phyloP scores from a whole-genome alignment of 331 rosid species.

The Prunus yedoensis region DNA sequence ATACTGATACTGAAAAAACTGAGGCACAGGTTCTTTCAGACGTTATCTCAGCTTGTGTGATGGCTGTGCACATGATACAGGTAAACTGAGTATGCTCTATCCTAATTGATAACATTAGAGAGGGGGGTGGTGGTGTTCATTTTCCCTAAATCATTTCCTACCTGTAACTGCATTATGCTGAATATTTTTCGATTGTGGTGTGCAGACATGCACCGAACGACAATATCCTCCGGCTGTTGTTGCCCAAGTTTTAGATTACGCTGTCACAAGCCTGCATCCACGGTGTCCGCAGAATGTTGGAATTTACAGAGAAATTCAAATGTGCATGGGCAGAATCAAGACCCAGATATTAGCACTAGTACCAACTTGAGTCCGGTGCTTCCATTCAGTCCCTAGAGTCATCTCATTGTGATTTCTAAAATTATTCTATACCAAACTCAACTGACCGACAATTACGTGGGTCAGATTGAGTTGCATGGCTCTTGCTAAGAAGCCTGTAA shows the following conservation, averaged over 20 bases:
- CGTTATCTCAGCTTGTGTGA: slow-evolving; percentile 68
- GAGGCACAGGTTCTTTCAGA: slow-evolving; percentile 62
- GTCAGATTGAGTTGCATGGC: slow-evolving; percentile 5
- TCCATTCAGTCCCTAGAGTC: not conserved
- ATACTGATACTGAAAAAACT: slow-evolving; percentile 38
- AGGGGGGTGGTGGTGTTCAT: not conserved
- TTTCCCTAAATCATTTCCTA: not conserved
- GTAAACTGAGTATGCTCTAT: slow-evolving; percentile 20
- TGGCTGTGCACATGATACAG: slow-evolving; percentile 74
- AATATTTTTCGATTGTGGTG: not conserved
- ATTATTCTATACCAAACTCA: not conserved
- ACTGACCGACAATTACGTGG: not conserved
- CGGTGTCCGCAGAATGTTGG: slow-evolving; percentile 59
- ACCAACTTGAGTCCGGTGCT: slow-evolving; percentile 48
- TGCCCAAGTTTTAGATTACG: slow-evolving; percentile 69
- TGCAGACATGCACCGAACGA: slow-evolving; percentile 72
- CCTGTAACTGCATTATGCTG: not conserved
- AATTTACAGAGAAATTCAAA: slow-evolving; percentile 75
- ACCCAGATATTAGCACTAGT: slow-evolving; percentile 69
- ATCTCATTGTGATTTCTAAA: not conserved
- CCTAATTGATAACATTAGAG: not conserved
- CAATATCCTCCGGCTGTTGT: slow-evolving; percentile 76
- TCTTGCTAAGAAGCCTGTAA: slow-evolving; percentile 6
- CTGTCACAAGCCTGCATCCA: slow-evolving; percentile 63
- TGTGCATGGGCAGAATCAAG: slow-evolving; percentile 75